A percentile compares a stretch with the other conserved stretches of the same genome.
Conservation (phyloP, 345 rosid genomes). For the Erodium maritimum region DNA sequence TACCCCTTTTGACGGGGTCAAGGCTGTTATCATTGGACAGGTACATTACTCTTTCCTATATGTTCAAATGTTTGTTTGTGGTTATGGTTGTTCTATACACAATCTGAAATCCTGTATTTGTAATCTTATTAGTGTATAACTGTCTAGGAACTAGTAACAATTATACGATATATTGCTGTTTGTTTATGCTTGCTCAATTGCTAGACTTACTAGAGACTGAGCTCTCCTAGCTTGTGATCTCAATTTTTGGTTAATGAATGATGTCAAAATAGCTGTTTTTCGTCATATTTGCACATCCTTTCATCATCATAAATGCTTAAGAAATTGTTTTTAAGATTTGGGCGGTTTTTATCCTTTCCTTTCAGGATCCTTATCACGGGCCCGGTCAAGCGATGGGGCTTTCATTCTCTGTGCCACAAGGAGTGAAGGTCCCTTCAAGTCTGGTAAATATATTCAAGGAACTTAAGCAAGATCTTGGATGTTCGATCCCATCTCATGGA, state of each 20-base stretch:
- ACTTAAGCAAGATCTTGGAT: slow-evolving; percentile 73
- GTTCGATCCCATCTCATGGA: slow-evolving; percentile 80
- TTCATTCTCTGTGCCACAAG: slow-evolving; percentile 81
- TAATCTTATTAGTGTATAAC: too few relatives aligned
- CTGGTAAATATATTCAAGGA: slow-evolving; percentile 83
- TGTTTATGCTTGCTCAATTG: too few relatives aligned
- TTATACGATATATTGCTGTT: too few relatives aligned
- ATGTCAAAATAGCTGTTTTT: too few relatives aligned
- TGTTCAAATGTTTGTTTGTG: not conserved
- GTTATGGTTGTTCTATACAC: not conserved
- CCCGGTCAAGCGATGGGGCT: slow-evolving; percentile 98
- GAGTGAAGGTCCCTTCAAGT: slow-evolving; percentile 73
- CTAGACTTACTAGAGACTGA: not conserved
- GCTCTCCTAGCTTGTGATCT: not conserved
- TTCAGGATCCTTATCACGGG: slow-evolving; percentile 85
- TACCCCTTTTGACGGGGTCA: slow-evolving; percentile 62
- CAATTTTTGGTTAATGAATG: not conserved
- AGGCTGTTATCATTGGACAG: slow-evolving; percentile 87
- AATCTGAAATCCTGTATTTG: too few relatives aligned
- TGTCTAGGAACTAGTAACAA: too few relatives aligned
- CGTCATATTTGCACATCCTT: not conserved
- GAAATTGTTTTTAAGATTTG: not conserved
- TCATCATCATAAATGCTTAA: not conserved
- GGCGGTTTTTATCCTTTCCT: not conserved
- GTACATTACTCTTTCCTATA: slow-evolving; percentile 13